A percentile compares a stretch with the other conserved stretches of the same genome.
These are phyloP conservation scores for Suhomyces emberorum DNA, from an alignment of 805 yeast species.

Conservation along the genomic window DNA sequence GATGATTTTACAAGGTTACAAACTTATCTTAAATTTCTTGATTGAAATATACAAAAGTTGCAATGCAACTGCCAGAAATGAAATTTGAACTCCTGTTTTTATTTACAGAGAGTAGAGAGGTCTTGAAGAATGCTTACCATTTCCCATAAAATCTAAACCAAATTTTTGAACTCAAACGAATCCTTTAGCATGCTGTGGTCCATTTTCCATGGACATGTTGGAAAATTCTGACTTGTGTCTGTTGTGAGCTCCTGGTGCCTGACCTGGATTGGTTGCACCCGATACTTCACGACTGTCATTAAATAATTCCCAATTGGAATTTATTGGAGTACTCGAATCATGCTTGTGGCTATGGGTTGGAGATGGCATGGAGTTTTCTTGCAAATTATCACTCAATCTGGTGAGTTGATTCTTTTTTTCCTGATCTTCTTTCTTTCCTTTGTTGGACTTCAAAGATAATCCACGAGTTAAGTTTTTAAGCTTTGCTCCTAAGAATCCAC, in stretches of 20 bases:
- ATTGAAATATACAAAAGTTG: background rate
- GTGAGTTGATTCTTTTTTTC: conserved; percentile 6
- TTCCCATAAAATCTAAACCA: no score
- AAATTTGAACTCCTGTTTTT: no score
- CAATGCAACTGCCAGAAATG: background rate
- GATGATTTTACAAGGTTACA: background rate
- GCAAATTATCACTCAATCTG: conserved; percentile 27
- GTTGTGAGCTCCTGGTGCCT: conserved; percentile 11
- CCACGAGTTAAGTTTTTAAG: conserved; percentile 44
- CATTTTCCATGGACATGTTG: conserved; percentile 15
- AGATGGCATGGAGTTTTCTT: conserved; percentile 11
- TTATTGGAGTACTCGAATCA: conserved; percentile 6
- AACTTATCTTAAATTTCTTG: background rate
- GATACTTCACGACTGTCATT: conserved; percentile 6
- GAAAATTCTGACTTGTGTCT: conserved; percentile 23
- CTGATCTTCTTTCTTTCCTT: conserved; percentile 9
- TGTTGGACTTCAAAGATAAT: conserved; percentile 28
- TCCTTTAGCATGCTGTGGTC: conserved; percentile 26
- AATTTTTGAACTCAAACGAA: conserved; percentile 19
- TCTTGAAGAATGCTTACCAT: no score
- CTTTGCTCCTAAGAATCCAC: conserved; percentile 31
- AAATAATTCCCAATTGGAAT: conserved; percentile 8
- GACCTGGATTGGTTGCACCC: background rate
- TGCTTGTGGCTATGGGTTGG: conserved; percentile 3
- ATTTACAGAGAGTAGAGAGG: no score